Conservation (phyloP, 139 green algal genomes). For the Raphidocelis subcapitata region DNA sequence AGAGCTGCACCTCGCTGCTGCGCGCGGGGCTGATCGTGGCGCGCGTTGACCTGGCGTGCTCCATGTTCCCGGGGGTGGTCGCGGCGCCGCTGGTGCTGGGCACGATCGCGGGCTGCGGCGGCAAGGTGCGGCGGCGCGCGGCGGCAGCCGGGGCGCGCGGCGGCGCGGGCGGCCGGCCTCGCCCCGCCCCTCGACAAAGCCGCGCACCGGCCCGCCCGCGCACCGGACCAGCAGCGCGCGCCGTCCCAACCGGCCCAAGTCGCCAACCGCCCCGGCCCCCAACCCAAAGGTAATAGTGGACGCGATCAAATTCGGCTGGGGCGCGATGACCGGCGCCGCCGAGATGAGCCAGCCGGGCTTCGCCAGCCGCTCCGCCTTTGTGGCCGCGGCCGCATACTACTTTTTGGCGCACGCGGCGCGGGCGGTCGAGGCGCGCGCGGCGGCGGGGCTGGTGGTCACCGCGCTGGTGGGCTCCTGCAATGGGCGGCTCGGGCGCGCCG, state of each 20-base stretch:
- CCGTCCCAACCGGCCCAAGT: no score
- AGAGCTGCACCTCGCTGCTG: conserved; percentile 43
- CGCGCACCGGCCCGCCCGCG: no score
- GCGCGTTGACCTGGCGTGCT: conserved; percentile 32
- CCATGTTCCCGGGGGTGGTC: conserved; percentile 37
- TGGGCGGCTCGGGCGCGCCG: no score
- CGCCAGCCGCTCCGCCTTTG: conserved; percentile 23
- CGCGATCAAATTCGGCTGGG: conserved; percentile 21
- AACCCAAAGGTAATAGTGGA: conserved; percentile 42
- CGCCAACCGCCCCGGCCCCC: no score
- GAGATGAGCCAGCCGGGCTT: conserved; percentile 38
- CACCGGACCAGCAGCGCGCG: no score
- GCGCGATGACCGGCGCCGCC: conserved; percentile 18
- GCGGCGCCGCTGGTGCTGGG: conserved; percentile 48
- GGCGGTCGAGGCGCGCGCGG: conserved; percentile 36
- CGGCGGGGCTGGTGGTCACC: conserved; percentile 36
- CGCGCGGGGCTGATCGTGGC: conserved; percentile 43
- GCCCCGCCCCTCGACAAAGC: no score
- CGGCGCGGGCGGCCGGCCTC: no score
- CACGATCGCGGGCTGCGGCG: conserved; percentile 42
- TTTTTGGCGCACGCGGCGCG: conserved; percentile 27
- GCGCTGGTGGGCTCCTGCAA: conserved; percentile 30
- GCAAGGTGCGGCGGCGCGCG: no score
- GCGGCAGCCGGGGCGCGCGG: no score
- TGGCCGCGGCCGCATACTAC: conserved; percentile 34